Base-by-base conservation (phyloP, 148 eudicot species). In the Cornus kousa region DNA sequence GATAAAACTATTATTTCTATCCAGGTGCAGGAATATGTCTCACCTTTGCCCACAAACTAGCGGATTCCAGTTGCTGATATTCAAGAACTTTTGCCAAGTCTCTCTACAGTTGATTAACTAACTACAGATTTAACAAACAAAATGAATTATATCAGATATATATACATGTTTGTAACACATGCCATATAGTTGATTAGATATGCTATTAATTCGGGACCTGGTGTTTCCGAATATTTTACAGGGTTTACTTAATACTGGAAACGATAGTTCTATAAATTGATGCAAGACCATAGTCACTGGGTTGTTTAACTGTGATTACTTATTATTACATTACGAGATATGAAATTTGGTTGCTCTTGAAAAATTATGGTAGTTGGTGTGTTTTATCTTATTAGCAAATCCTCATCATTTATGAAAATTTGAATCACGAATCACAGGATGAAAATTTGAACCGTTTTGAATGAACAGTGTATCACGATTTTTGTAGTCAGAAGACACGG, bases 21-120 rank as follows among this genome's bases (percentile, higher is more conserved):
- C 76, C 88, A 92, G 98, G 93, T 87, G 46, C 90, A 89, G 68
- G 97, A 94, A 67, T 94, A 92, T 80, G 67, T 88, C 74, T 90
- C 94, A 0, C 98, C 98, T 7, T 68, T 92, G 70, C 87, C 91
- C 43, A 67, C 70, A 70, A 82, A 57, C 83, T 87, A 83, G 65
- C 16, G 67, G 65, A 72, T 74, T 59, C 35, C 48, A 62, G 71
- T 14, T 13, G 69, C 65, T 40, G 83, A 20, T n/a, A 1, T 31
- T 16, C 4, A 3, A 35, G 5, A 40, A n/a, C 53, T 24, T 74
- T 50, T 28, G 16, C 22, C 2, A 19, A 28, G 17, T 19, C 37
- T 35, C 23, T 20, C 1, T 12, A 32, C 43, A 31, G 10, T 53
- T 75, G 5, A 33, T 40, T 43, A 39, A 3, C 73, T 17, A 22